Base-by-base conservation (phyloP, 1,139 yeast species). In the Casaregolazyma suthepensis region DNA sequence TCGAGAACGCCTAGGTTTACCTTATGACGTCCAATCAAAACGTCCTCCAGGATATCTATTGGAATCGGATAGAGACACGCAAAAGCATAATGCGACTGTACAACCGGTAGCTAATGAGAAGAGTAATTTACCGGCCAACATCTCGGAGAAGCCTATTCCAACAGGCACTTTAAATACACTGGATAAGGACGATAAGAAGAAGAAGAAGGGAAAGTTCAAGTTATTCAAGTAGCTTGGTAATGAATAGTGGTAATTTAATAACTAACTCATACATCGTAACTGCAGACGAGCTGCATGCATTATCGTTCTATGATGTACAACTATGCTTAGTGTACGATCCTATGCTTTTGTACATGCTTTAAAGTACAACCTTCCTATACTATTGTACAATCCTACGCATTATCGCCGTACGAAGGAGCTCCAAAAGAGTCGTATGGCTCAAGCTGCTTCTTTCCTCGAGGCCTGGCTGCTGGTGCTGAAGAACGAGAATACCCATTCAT, bases 1-100 rank as follows among this genome's bases (percentile, higher is more conserved):
- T 5, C 61, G 75, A 17, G 61, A 61, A 20, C 56, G 60, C 43
- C 62, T 72, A 31, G 50, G 54, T 5, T 61, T 72, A 19, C 67
- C 66, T 5, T 58, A 54, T 26, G 73, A 71, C 52, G 44, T 23
- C 10, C 50, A 42, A 1, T 19, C 15, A 12, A 45, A 45, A 7
- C 52, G 53, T 50, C 68, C 69, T 7, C 52, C 55, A 17, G 57
- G 58, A 5, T 56, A 53, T 51, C 51, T 69, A 29, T 61, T 60
- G 53, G 70, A 67, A 26, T 58, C 65, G 3, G 70, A 66, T 45
- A 58, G 67, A 17, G 61, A 62, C 43, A 56, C 58, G 17, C 49
- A 53, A 35, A 53, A 54, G 35, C 52, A 54, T 3, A 54, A 23
- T 15, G 45, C 51, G 46, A 26, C 50, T 43, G 37, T 44, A 46